Percentiles rank a stretch among this genome's conserved stretches.
Evolutionary conservation across 2,329 filamentous ascomycete genomes (phyloP).

Genomic region (Phaeosphaeria sp.): DNA sequence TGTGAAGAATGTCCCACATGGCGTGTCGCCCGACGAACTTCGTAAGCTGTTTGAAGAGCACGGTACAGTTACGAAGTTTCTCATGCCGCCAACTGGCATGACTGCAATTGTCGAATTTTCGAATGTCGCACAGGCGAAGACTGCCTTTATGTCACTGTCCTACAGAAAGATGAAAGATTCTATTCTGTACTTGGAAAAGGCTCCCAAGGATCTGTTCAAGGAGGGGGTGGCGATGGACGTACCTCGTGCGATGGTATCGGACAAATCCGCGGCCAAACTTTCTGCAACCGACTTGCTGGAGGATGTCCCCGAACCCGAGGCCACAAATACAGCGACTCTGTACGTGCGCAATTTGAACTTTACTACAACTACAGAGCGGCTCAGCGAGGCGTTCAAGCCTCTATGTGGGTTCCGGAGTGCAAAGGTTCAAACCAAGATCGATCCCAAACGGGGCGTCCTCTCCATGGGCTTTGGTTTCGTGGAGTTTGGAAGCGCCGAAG

Average conservation of each 20-base stretch:
- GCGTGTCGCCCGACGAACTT: slow-evolving; percentile 79
- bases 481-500: slow-evolving; percentile 79
- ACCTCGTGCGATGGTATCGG: slow-evolving; percentile 40
- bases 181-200: slow-evolving; percentile 91
- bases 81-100: slow-evolving; percentile 92
- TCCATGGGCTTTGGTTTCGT: slow-evolving; percentile 97
- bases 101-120: slow-evolving; percentile 93
- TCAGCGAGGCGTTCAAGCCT: slow-evolving; percentile 79
- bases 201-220: slow-evolving; percentile 79
- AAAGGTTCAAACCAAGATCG: slow-evolving; percentile 88
- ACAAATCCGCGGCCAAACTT: slow-evolving; percentile 57
- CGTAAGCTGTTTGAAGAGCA: slow-evolving; percentile 83
- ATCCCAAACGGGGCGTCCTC: slow-evolving; percentile 88
- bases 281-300: slow-evolving; percentile 74
- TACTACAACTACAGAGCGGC: slow-evolving; percentile 75
- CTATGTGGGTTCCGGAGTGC: slow-evolving; percentile 89
- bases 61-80: slow-evolving; percentile 77
- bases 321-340: slow-evolving; percentile 75
- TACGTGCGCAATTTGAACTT: slow-evolving; percentile 97
- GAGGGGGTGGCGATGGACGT: slow-evolving; percentile 38
- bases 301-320: slow-evolving; percentile 59
- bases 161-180: slow-evolving; percentile 92
- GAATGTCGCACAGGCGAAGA: slow-evolving; percentile 77
- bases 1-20: slow-evolving; percentile 93
- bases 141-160: slow-evolving; percentile 82